Evolutionary conservation across 2,329 filamentous ascomycete genomes (phyloP).

Genomic region (Botryotinia globosa): DNA sequence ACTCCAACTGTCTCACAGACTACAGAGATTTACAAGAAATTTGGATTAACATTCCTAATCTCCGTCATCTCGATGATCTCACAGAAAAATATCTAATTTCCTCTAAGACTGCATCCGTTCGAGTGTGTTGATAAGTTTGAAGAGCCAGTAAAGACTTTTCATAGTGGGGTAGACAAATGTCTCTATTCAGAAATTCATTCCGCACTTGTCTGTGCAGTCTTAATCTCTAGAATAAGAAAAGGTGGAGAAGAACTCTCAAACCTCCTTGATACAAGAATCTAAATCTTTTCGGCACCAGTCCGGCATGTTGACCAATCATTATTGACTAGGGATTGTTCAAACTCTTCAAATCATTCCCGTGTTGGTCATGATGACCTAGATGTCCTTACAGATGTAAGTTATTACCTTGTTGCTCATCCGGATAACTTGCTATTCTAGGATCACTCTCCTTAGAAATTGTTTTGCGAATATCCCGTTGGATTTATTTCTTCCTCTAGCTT

Average conservation of each 20-base stretch:
- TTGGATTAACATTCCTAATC: background rate
- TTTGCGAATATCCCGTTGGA: background rate
- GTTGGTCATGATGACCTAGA: background rate
- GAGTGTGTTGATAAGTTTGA: background rate
- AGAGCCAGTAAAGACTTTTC: background rate
- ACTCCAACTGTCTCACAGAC: background rate
- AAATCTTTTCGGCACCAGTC: conserved; percentile 3
- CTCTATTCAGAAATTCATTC: background rate
- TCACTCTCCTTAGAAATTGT: background rate
- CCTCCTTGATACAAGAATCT: background rate
- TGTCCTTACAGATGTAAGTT: background rate
- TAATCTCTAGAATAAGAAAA: background rate
- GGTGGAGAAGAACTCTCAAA: conserved; percentile 9
- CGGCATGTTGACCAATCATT: background rate
- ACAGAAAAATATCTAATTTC: background rate
- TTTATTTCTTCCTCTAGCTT: background rate
- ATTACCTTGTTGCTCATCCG: conserved; percentile 1
- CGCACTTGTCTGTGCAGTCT: background rate
- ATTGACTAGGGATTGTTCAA: background rate
- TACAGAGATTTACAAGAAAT: background rate
- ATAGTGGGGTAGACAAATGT: background rate
- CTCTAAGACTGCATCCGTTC: background rate
- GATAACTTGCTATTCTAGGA: background rate
- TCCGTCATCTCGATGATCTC: background rate
- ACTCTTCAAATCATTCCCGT: conserved; percentile 2